Conservation (phyloP, 2,329 filamentous ascomycete genomes). For the Bipolaris oryzae region DNA sequence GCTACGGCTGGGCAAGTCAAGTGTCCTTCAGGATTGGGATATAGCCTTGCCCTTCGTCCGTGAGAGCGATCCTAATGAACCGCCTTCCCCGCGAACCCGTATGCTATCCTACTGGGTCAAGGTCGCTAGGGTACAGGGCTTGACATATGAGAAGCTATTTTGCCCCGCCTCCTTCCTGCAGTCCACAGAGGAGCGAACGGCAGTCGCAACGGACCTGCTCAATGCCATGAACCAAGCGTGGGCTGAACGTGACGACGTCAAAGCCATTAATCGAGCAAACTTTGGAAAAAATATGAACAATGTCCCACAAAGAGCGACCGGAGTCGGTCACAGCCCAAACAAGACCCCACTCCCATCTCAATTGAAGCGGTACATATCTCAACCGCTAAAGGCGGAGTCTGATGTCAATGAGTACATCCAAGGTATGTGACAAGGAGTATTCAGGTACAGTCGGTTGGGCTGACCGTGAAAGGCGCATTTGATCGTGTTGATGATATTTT, state of each 20-base stretch:
- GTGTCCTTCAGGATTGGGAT: conserved; percentile 49
- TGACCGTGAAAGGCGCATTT: conserved; percentile 14
- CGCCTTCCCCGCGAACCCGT: conserved; percentile 19
- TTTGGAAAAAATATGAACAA: conserved; percentile 1
- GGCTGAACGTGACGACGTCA: conserved; percentile 37
- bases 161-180: conserved; percentile 43
- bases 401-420: conserved; percentile 19
- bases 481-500: conserved; percentile 39
- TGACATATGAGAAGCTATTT: conserved; percentile 47
- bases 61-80: conserved; percentile 7
- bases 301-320: conserved; percentile 1
- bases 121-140: conserved; percentile 42
- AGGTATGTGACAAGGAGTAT: conserved; percentile 5
- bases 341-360: conserved; percentile 35
- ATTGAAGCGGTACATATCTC: conserved; percentile 20
- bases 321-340: conserved; percentile 23
- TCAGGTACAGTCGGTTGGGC: not conserved
- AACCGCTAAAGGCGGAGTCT: not conserved
- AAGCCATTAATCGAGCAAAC: conserved; percentile 13
- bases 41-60: conserved; percentile 37
- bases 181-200: conserved; percentile 33
- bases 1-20: conserved; percentile 45
- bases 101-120: conserved; percentile 46
- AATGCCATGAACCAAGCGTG: conserved; percentile 36
- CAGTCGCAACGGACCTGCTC: conserved; percentile 35